Base-by-base conservation (phyloP, 2,329 filamentous ascomycete species). In the Hirsutella minnesotensis region DNA sequence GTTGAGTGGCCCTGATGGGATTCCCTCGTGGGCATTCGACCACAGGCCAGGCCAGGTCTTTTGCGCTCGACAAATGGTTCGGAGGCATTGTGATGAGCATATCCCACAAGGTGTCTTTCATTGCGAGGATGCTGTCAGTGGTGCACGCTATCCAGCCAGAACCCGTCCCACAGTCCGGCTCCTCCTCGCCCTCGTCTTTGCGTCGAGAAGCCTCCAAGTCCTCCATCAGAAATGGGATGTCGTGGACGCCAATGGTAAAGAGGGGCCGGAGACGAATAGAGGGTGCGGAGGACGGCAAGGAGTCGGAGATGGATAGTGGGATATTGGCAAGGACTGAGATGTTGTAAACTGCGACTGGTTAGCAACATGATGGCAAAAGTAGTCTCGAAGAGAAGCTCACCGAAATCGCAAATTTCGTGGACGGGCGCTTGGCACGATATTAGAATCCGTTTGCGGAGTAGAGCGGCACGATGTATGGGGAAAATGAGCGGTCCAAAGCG, bases 211-310 rank as follows among this genome's bases (percentile, higher is more conserved):
- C 64, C 20, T 70, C 65, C n/a, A 71, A 70, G 48, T 83, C 73
- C 44, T 78, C 69, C 51, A 80, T 71, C 5, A 96, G 72, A 44
- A 83, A 79, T 5, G 85, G 77, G 40, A 98, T 95, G 56, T 98
- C 92, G 59, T 95, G 86, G 15, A 98, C 81, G 40, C 92, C 92
- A 46, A 98, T 76, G 41, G 83, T 88, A 66, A 96, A 98, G n/a
- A 98, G 73, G 0, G 90, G 84, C 20, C 81, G 77, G 24, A 92
- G 72, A 45, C 86, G 73, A 46, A 83, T 72, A 1, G 76, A 71
- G 21, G 79, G 70, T 3, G 76, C 72, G 21, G 72, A 70, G 1
- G 74, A 60, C 18, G 81, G 76, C n/a, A 95, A 69, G 13, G 82
- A 65, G 41, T 88, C 79, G 44, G 75, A 70, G 36, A 88, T 74